Evolutionary conservation across 345 rosid species (phyloP).

Genomic region (Citropsis articulata): DNA sequence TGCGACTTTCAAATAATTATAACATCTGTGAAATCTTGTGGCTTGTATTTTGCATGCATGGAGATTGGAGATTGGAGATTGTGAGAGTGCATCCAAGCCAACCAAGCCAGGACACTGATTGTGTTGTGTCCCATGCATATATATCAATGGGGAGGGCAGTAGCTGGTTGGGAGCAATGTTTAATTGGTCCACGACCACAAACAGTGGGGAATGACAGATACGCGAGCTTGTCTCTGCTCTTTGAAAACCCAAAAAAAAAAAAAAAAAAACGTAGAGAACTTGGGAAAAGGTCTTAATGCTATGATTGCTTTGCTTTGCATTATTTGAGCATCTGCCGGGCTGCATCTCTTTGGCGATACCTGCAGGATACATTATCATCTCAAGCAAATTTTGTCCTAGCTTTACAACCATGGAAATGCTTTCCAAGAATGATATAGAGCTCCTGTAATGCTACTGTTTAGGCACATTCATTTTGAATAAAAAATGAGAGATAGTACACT

Average conservation of each 20-base stretch:
- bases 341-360: no score
- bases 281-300: no score
- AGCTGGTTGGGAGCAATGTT: not conserved
- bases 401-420: no score
- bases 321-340: no score
- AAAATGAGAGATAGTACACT: no score
- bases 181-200: not conserved
- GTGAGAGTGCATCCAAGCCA: not conserved
- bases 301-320: no score
- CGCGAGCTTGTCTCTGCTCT: not conserved
- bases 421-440: no score
- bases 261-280: not conserved
- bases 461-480: no score
- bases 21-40: not conserved
- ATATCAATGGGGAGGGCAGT: no score
- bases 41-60: not conserved
- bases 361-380: no score
- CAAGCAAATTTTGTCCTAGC: no score
- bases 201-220: not conserved
- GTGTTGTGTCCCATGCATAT: not conserved
- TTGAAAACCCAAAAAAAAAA: not conserved
- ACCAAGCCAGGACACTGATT: not conserved
- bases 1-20: not conserved
- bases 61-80: not conserved
- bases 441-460: no score